Percentiles rank a stretch among this genome's conserved stretches.
phyloP scores from a whole-genome alignment of 257 asterid species.

The Nicotiana benthamiana region DNA sequence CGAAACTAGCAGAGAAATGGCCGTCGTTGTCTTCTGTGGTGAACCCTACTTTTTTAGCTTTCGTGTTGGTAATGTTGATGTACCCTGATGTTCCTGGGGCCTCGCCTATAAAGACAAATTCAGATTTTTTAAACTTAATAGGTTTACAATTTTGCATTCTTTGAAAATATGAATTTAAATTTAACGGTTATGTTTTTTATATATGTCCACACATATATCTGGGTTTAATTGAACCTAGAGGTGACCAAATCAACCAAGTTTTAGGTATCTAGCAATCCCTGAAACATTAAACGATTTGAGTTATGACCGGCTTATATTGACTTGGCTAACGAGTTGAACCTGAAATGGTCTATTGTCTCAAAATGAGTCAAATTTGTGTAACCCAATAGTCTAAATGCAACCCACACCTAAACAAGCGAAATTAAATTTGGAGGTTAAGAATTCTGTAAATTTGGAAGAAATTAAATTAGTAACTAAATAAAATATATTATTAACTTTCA shows the following conservation, averaged over 20 bases:
- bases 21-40: constrained; percentile 42
- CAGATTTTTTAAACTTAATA: neutral
- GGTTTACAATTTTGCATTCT: too few relatives aligned
- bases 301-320: neutral
- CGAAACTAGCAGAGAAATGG: constrained; percentile 36
- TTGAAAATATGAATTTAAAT: neutral
- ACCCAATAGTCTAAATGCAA: neutral
- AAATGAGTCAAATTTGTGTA: neutral
- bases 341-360: neutral
- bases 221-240: neutral
- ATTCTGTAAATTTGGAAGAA: neutral
- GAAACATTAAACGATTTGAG: neutral
- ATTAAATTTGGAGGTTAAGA: neutral
- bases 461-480: neutral
- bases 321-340: neutral
- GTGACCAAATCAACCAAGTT: fast-evolving
- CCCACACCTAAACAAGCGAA: neutral
- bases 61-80: constrained; percentile 66
- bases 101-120: constrained; percentile 32
- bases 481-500: neutral
- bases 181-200: too few relatives aligned
- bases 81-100: constrained; percentile 87
- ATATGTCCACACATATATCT: too few relatives aligned
- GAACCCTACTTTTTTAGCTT: constrained; percentile 75
- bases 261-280: neutral